Percentiles rank a stretch among this genome's conserved stretches.
Conservation (phyloP, 2,329 filamentous ascomycete species). For the Colletotrichum acutatum region DNA sequence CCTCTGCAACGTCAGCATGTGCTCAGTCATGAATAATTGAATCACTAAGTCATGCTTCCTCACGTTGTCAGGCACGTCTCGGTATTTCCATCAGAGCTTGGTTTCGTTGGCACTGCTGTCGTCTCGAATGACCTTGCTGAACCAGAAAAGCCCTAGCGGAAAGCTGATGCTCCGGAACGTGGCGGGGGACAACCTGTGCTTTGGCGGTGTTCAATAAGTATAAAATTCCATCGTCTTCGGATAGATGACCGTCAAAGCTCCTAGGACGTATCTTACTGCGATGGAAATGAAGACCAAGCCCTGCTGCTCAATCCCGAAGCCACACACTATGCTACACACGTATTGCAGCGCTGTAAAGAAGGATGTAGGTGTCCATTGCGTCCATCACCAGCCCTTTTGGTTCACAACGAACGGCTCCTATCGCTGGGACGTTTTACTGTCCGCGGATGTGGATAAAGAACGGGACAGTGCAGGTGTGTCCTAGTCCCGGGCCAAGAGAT, state of each 20-base stretch:
- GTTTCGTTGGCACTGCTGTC: constrained; percentile 53
- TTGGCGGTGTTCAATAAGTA: constrained; percentile 55
- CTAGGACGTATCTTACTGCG: constrained; percentile 57
- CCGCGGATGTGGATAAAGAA: not conserved
- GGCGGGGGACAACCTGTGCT: constrained; percentile 69
- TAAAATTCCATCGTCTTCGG: constrained; percentile 46
- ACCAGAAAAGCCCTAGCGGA: constrained; percentile 71
- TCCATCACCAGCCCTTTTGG: constrained; percentile 64
- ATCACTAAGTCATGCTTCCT: not conserved
- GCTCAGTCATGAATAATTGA: not conserved
- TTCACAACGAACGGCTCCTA: constrained; percentile 60
- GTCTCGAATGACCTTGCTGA: constrained; percentile 56
- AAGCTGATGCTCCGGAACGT: constrained; percentile 64
- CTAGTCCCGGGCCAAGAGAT: constrained; percentile 63
- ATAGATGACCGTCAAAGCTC: constrained; percentile 51
- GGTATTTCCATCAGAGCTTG: constrained; percentile 29
- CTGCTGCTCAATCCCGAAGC: constrained; percentile 54
- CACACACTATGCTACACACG: constrained; percentile 57
- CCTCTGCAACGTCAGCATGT: not conserved
- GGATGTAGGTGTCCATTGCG: constrained; percentile 58
- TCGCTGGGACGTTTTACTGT: constrained; percentile 51
- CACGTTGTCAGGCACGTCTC: constrained; percentile 36
- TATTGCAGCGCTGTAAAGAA: constrained; percentile 65
- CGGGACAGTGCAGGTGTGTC: constrained; percentile 51
- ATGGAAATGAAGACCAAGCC: constrained; percentile 59